Conservation (phyloP, 1,284 basidiomycete genomes). For the Stereum hirsutum region DNA sequence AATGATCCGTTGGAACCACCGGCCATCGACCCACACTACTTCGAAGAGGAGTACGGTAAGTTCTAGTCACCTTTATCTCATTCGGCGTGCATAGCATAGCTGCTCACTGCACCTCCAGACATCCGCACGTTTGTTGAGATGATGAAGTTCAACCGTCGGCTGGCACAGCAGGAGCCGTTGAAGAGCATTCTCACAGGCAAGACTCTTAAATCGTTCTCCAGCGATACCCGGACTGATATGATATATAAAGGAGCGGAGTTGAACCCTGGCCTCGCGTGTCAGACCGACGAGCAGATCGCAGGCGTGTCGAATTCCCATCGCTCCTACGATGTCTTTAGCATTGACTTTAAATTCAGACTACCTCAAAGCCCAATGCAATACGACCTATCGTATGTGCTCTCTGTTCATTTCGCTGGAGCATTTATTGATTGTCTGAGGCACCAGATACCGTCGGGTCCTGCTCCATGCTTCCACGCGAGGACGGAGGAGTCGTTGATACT, state of each 20-base stretch:
- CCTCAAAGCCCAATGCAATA: not conserved
- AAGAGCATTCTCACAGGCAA: conserved; percentile 7
- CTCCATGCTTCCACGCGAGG: conserved; percentile 43
- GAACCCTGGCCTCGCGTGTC: conserved; percentile 10
- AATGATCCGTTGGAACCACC: conserved; percentile 7
- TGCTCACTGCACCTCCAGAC: conserved; percentile 5
- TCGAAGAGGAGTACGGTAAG: conserved; percentile 12
- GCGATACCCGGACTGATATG: not conserved
- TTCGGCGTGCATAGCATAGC: not conserved
- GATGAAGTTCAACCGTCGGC: conserved; percentile 8
- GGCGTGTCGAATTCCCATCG: not conserved
- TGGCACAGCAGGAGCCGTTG: conserved; percentile 8
- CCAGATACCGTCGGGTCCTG: conserved; percentile 22
- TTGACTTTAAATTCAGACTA: not conserved
- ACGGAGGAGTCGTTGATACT: conserved; percentile 48
- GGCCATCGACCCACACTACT: conserved; percentile 10
- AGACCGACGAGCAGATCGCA: conserved; percentile 13
- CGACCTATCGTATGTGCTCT: not conserved
- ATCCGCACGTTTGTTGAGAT: conserved; percentile 6
- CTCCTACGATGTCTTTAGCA: not conserved
- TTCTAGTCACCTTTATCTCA: not conserved
- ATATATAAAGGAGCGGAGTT: not conserved
- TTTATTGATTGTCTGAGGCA: not conserved
- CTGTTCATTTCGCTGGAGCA: not conserved
- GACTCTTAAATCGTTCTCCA: not conserved